These are phyloP conservation scores for Schoenoplectus triqueter DNA, from an alignment of 202 grass and related monocot species.

Conservation along the genomic window DNA sequence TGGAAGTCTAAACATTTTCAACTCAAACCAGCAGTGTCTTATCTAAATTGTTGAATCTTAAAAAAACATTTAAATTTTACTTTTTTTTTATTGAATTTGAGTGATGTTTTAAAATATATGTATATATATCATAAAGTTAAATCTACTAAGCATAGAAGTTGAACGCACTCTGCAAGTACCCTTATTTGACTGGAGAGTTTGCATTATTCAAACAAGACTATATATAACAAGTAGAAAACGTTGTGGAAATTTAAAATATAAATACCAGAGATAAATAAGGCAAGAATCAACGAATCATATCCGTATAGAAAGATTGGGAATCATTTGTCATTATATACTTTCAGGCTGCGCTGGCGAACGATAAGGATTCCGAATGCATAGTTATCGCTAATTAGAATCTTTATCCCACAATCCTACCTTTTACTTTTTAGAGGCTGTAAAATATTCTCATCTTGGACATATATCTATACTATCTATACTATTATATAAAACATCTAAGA, in stretches of 20 bases:
- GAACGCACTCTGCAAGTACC: no score
- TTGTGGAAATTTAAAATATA: conserved; percentile 10
- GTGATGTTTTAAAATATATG: no score
- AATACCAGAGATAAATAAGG: neutral
- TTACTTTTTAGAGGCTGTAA: conserved; percentile 19
- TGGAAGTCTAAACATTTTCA: no score
- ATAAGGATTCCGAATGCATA: conserved; percentile 34
- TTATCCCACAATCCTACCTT: neutral
- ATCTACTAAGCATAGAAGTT: neutral
- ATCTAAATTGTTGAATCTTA: no score
- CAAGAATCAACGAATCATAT: conserved; percentile 9
- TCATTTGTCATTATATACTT: conserved; percentile 25
- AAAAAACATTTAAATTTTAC: no score
- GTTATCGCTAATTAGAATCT: conserved; percentile 34
- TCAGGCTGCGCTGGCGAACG: conserved; percentile 23
- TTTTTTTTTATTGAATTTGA: no score
- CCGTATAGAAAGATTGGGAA: conserved; percentile 15
- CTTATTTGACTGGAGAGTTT: neutral
- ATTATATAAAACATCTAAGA: no score
- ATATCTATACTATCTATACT: no score
- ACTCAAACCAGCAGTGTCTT: no score
- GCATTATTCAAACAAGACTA: conserved; percentile 1
- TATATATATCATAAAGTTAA: no score
- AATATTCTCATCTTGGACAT: conserved; percentile 18
- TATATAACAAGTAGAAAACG: neutral